These are phyloP conservation scores for Vanilla planifolia DNA, from an alignment of 106 monocot species.

Conservation along the genomic window DNA sequence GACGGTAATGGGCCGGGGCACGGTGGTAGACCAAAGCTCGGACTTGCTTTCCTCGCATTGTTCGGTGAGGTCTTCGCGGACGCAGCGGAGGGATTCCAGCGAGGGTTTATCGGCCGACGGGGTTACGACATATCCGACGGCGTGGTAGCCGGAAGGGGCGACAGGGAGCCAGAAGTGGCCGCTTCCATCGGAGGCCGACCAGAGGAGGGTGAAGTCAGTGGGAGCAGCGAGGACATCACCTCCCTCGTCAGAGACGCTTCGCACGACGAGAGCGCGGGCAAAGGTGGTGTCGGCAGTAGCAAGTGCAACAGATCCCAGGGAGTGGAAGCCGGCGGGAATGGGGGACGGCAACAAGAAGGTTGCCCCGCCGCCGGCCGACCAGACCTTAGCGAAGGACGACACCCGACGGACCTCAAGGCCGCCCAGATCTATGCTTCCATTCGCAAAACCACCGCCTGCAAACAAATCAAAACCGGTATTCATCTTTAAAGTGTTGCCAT, in stretches of 20 bases:
- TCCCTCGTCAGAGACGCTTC: conserved; percentile 9
- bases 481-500: too few species aligned
- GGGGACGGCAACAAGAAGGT: conserved; percentile 62
- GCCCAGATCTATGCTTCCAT: conserved; percentile 51
- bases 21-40: conserved; percentile 23
- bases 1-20: conserved; percentile 22
- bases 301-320: conserved; percentile 59
- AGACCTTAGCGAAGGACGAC: conserved; percentile 57
- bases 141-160: conserved; percentile 55
- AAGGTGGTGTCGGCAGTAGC: conserved; percentile 52
- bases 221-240: conserved; percentile 37
- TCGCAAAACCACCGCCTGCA: conserved; percentile 57
- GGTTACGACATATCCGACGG: conserved; percentile 64
- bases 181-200: conserved; percentile 18
- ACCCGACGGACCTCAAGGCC: conserved; percentile 56
- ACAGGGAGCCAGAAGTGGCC: conserved; percentile 77
- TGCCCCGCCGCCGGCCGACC: conserved; percentile 35
- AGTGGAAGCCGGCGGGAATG: conserved; percentile 50
- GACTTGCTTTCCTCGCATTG: conserved; percentile 23
- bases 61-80: conserved; percentile 49
- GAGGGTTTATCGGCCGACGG: conserved; percentile 50
- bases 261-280: conserved; percentile 56
- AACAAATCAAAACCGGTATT: neutral
- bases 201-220: conserved; percentile 43
- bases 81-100: conserved; percentile 40